Evolutionary conservation across 2,329 filamentous ascomycete species (phyloP).

Genomic region (Penicillium sp.): DNA sequence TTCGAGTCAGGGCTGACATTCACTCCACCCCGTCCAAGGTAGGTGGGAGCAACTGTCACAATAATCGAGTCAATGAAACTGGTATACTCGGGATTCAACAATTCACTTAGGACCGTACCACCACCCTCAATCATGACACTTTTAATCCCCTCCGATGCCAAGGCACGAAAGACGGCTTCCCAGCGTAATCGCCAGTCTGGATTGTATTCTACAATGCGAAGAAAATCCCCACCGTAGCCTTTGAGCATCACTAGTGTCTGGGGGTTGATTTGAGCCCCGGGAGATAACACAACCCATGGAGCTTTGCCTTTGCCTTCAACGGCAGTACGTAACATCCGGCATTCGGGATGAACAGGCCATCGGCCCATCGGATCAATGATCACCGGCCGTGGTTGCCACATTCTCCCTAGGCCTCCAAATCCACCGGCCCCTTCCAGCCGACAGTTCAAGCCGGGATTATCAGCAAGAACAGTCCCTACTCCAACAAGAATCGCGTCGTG

Average conservation of each 20-base stretch:
- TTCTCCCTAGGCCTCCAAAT: constrained; percentile 52
- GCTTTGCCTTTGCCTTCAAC: constrained; percentile 65
- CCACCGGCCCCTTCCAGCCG: constrained; percentile 63
- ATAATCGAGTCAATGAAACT: constrained; percentile 73
- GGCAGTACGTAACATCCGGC: constrained; percentile 66
- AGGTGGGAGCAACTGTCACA: constrained; percentile 84
- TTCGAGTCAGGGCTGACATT: constrained; percentile 68
- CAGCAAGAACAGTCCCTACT: constrained; percentile 76
- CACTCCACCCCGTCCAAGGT: constrained; percentile 81
- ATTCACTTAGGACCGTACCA: constrained; percentile 73
- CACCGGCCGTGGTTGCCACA: constrained; percentile 73
- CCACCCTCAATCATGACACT: constrained; percentile 95
- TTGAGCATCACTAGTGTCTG: constrained; percentile 47
- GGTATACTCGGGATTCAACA: constrained; percentile 64
- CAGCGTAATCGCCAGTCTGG: constrained; percentile 57
- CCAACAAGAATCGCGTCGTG: constrained; percentile 86
- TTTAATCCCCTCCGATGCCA: constrained; percentile 60
- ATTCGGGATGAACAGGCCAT: constrained; percentile 62
- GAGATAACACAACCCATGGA: constrained; percentile 67
- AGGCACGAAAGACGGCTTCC: constrained; percentile 59
- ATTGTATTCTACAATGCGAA: constrained; percentile 40
- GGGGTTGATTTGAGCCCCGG: constrained; percentile 45
- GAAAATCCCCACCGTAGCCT: constrained; percentile 47
- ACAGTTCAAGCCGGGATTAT: constrained; percentile 83
- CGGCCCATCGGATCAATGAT: constrained; percentile 76